Evolutionary conservation across 2,329 filamentous ascomycete genomes (phyloP), one percentile per base, ranked within the genome.

Genomic region (Exophiala sp.): DNA sequence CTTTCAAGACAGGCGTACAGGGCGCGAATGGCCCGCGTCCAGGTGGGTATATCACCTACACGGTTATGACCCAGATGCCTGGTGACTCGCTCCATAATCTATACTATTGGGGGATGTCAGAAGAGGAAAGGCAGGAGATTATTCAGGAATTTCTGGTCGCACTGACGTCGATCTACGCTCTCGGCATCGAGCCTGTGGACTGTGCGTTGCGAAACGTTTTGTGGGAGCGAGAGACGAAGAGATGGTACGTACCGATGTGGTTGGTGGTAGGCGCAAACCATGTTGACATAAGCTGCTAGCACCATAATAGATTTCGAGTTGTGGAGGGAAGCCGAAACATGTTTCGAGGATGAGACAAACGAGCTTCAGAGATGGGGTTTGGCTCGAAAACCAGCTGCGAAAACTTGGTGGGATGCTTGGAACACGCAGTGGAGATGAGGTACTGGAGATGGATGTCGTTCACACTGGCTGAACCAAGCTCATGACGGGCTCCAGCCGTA

Each of bases 11-110:
- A 39, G 29, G 47, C 36, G 47, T 53, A 29, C 62, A 64, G 56
- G 57, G 52, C 33, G 40, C 58, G 36, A 42, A 58, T 21, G 52
- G 58, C 8, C 55, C 58, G 16, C 34, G 61, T 21, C 63, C 62
- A 0, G 58, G 59, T 40, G 63, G 63, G 33, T 65, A 63, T 43
- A 29, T 63, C 34, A 65, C 57, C n/a, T 64, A 59, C 50, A 58
- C 60, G 21, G 60, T 65, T 24, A 63, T 61, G 63, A 64, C 60
- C 33, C 62, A 62, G 47, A 56, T 65, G 54, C 60, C 62, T 12
- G 62, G 63, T 24, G 55, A 59, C 35, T 59, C 61, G 16, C 42
- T 65, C 29, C 52, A 52, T 38, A 47, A 53, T 44, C 50, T 58
- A 20, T 55, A 60, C 43, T 64, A 57, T 52, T 65, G 62, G 61